These are phyloP conservation scores for Cydonia oblonga DNA, from an alignment of 331 rosid species.

Conservation along the genomic window DNA sequence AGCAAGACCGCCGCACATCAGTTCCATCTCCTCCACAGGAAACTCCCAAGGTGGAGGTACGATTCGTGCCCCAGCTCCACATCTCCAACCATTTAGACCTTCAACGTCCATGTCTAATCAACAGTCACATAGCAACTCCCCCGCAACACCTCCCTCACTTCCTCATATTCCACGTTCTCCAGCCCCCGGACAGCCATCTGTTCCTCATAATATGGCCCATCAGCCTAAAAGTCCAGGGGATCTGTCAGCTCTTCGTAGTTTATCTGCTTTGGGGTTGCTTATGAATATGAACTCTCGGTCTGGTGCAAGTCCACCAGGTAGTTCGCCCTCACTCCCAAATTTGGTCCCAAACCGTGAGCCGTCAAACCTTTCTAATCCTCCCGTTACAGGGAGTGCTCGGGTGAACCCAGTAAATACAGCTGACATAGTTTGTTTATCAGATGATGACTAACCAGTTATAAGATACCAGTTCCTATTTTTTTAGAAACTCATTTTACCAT, in stretches of 20 bases:
- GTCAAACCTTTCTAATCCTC: slow-evolving; percentile 8
- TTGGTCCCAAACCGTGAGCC: slow-evolving; percentile 1
- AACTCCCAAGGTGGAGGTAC: slow-evolving; percentile 31
- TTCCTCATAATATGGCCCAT: slow-evolving; percentile 14
- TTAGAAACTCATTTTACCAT: not conserved
- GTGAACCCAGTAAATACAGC: slow-evolving; percentile 18
- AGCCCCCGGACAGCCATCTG: slow-evolving; percentile 15
- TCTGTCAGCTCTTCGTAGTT: slow-evolving; percentile 6
- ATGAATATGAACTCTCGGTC: slow-evolving; percentile 17
- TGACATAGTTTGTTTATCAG: slow-evolving; percentile 68
- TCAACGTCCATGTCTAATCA: slow-evolving; percentile 30
- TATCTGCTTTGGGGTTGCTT: slow-evolving; percentile 24
- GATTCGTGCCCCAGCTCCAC: slow-evolving; percentile 66
- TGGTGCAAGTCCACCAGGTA: slow-evolving; percentile 19
- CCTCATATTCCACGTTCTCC: slow-evolving; percentile 15
- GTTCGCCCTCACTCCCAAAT: slow-evolving; percentile 6
- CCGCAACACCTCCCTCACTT: slow-evolving; percentile 12
- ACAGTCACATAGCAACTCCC: slow-evolving; percentile 19
- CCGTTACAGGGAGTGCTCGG: not conserved
- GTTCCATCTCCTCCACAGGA: slow-evolving; percentile 24
- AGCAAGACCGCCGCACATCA: slow-evolving; percentile 30
- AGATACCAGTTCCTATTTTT: not conserved
- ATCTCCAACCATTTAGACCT: slow-evolving; percentile 50
- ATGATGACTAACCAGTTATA: slow-evolving; percentile 48
- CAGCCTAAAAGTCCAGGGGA: slow-evolving; percentile 10